Conservation (phyloP, 78 protist species). For the Bodo saltans region DNA sequence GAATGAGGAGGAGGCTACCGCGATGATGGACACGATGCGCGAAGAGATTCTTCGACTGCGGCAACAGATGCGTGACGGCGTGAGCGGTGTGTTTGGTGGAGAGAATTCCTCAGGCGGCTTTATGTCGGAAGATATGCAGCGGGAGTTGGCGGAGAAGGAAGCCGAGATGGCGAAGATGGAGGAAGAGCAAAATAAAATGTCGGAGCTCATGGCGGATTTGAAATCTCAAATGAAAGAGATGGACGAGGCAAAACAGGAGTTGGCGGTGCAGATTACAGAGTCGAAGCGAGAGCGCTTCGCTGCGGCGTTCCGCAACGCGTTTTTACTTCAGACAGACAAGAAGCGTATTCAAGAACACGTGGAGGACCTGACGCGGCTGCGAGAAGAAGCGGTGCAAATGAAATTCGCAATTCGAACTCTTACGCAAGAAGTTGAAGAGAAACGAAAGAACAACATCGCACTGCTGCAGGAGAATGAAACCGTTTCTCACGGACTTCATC, state of each 20-base stretch:
- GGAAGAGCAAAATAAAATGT: neutral
- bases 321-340: neutral
- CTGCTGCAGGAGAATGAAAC: neutral
- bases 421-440: neutral
- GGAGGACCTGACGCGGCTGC: neutral
- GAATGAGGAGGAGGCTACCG: conserved; percentile 56
- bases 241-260: neutral
- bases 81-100: neutral
- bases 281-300: neutral
- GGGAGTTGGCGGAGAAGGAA: neutral
- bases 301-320: conserved; percentile 15
- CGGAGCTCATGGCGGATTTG: neutral
- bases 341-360: neutral
- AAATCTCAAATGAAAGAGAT: neutral
- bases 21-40: conserved; percentile 9
- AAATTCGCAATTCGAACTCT: neutral
- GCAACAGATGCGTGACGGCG: neutral
- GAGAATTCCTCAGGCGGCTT: neutral
- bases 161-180: neutral
- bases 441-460: neutral
- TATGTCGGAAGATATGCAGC: neutral
- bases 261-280: neutral
- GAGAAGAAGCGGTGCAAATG: neutral
- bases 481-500: too few relatives aligned
- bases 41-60: neutral